These are phyloP conservation scores for Clarkia xantiana DNA, from an alignment of 345 rosid species.

Conservation along the genomic window DNA sequence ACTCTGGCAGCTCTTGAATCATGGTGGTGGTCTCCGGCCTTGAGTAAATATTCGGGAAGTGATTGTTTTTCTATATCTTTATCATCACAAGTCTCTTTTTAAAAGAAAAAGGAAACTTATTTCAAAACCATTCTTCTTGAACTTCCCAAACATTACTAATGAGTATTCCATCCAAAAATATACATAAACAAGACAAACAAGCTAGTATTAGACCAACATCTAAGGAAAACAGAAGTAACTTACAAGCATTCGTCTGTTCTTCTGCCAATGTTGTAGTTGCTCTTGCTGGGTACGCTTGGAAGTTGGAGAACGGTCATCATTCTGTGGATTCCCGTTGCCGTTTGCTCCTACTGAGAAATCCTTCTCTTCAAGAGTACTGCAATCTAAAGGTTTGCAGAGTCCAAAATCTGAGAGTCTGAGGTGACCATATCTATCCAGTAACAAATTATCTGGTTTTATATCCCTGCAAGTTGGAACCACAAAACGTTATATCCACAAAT, in stretches of 20 bases:
- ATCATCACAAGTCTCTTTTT: no score
- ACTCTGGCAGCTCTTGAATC: no score
- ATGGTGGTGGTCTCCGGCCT: no score
- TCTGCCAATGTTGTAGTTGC: slow-evolving; percentile 1
- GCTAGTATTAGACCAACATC: not conserved
- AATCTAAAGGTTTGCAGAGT: slow-evolving; percentile 89
- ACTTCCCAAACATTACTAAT: no score
- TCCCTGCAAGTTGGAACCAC: slow-evolving; percentile 1
- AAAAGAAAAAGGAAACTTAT: no score
- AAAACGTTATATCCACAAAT: not conserved
- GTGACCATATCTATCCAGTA: slow-evolving; percentile 86
- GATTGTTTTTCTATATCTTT: no score
- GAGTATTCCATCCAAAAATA: no score
- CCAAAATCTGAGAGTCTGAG: slow-evolving; percentile 97
- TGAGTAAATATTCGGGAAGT: no score
- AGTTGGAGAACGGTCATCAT: slow-evolving; percentile 68
- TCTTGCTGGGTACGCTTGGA: slow-evolving; percentile 1
- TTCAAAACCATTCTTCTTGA: no score
- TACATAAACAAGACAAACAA: no score
- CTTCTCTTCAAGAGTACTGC: slow-evolving; percentile 85
- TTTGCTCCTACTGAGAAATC: slow-evolving; percentile 56
- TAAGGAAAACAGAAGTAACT: not conserved
- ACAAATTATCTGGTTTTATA: slow-evolving; percentile 49
- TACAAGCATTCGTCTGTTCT: not conserved
- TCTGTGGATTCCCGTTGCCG: slow-evolving; percentile 54